Conservation (phyloP, 2,329 filamentous ascomycete species). For the Cercospora sojina region DNA sequence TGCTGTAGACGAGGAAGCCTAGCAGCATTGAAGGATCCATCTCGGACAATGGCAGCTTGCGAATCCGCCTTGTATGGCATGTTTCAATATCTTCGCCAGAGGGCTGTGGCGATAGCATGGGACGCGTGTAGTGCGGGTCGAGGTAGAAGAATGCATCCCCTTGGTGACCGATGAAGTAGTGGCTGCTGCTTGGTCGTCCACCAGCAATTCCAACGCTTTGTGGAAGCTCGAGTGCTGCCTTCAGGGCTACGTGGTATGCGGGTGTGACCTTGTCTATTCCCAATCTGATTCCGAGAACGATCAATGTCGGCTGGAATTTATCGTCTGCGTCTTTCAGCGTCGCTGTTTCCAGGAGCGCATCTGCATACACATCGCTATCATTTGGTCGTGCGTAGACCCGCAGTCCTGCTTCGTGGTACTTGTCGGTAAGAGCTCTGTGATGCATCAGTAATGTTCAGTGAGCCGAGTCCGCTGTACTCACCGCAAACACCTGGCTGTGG, state of each 20-base stretch:
- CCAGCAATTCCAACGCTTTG: slow-evolving; percentile 97
- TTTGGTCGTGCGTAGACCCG: slow-evolving; percentile 88
- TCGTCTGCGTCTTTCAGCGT: slow-evolving; percentile 57
- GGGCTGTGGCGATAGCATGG: slow-evolving; percentile 61
- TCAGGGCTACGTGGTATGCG: slow-evolving; percentile 93
- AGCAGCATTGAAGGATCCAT: slow-evolving; percentile 99
- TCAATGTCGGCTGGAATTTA: slow-evolving; percentile 76
- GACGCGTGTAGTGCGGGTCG: slow-evolving; percentile 84
- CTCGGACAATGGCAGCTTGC: slow-evolving; percentile 79
- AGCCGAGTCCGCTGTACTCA: slow-evolving; percentile 49
- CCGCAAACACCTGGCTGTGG: slow-evolving; percentile 92
- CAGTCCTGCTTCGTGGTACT: slow-evolving; percentile 61
- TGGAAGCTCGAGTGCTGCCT: slow-evolving; percentile 76
- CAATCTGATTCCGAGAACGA: slow-evolving; percentile 82
- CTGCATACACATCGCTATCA: slow-evolving; percentile 88
- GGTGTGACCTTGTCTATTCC: slow-evolving; percentile 93
- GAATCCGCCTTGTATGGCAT: slow-evolving; percentile 83
- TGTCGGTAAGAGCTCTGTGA: slow-evolving; percentile 69
- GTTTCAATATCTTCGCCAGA: slow-evolving; percentile 71
- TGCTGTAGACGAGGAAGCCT: slow-evolving; percentile 80
- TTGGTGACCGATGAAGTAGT: slow-evolving; percentile 72
- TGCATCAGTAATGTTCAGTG: slow-evolving; percentile 14
- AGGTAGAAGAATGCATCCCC: slow-evolving; percentile 87
- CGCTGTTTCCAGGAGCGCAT: slow-evolving; percentile 77
- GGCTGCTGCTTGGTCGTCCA: slow-evolving; percentile 85